Evolutionary conservation across 2,329 filamentous ascomycete genomes (phyloP), one percentile per base, ranked within the genome.

Genomic region (Ophiostoma tasmaniense): DNA sequence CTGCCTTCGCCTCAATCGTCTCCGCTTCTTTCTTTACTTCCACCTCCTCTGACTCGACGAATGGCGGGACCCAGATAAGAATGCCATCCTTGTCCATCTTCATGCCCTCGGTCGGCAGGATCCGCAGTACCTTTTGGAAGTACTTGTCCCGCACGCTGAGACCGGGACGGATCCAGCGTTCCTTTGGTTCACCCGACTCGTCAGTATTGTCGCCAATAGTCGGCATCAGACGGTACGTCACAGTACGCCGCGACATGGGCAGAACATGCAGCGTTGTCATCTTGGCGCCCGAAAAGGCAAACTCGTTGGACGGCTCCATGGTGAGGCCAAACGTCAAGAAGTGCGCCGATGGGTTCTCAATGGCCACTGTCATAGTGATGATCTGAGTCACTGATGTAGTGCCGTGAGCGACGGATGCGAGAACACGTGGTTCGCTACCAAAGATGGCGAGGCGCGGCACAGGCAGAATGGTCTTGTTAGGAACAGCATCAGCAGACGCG

Each of bases 341-440:
- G 77, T 99, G 95, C 77, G 89, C 90, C 0, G 94, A 97, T 0
- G 93, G 91, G 76, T 99, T 99, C 79, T 99, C 95, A 69, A 99
- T 87, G 3, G 88, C 92, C 76, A 87, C 76, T 59, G 83, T 79
- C 17, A 88, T 76, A 73, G 76, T 35, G 35, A 73, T 62, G 14
- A 22, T 68, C 25, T n/a, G 39, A 3, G 52, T 37, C 1, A 25
- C 20, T 8, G 37, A 42, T 2, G 62, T n/a, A 3, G 10, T 33
- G 22, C 20, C 35, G 73, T 85, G 83, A 3, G 82, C 79, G 2
- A 85, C 82, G 0, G 83, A 81, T 0, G 86, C 87, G 3, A 97
- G 85, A 1, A 97, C 93, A 69, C 95, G 88, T 0, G 95, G 95
- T 76, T 99, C 95, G 3, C 88, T 89, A 69, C 89, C 90, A 0